Evolutionary conservation across 164 flowering plant genomes (phyloP).

Genomic region (Vitis labrusca): DNA sequence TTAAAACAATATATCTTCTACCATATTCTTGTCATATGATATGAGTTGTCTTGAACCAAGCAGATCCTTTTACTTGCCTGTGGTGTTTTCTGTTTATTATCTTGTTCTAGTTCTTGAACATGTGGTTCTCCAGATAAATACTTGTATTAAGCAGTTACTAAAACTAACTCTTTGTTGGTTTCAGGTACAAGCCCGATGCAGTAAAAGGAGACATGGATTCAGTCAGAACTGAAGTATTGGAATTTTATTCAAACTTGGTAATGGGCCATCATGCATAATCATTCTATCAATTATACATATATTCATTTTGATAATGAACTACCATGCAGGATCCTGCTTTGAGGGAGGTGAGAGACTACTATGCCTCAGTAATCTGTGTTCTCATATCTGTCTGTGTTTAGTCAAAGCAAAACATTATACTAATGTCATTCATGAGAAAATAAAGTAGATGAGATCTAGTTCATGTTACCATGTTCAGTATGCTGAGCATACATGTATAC

Average conservation of each 20-base stretch:
- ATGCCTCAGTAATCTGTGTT: not conserved
- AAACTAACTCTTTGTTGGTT: constrained; percentile 3
- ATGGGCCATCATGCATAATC: not conserved
- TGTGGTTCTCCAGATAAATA: not conserved
- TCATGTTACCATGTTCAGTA: too few relatives aligned
- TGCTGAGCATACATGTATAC: not conserved
- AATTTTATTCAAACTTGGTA: constrained; percentile 69
- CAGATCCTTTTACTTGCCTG: not conserved
- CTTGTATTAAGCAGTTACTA: not conserved
- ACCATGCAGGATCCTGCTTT: not conserved
- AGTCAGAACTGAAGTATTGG: constrained; percentile 66
- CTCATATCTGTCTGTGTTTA: not conserved
- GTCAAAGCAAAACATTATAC: not conserved
- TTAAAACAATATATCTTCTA: too few relatives aligned
- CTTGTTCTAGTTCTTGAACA: not conserved
- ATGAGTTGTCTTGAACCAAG: not conserved
- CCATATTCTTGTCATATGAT: too few relatives aligned
- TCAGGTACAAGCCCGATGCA: constrained; percentile 85
- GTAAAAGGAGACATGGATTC: constrained; percentile 98
- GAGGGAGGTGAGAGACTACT: too few relatives aligned
- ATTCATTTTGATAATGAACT: too few relatives aligned
- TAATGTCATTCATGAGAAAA: too few relatives aligned
- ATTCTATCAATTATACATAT: too few relatives aligned
- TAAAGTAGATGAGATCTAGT: not conserved
- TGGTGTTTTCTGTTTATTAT: not conserved